Evolutionary conservation across 306 rosid species (phyloP).

Genomic region (Delonix regia): DNA sequence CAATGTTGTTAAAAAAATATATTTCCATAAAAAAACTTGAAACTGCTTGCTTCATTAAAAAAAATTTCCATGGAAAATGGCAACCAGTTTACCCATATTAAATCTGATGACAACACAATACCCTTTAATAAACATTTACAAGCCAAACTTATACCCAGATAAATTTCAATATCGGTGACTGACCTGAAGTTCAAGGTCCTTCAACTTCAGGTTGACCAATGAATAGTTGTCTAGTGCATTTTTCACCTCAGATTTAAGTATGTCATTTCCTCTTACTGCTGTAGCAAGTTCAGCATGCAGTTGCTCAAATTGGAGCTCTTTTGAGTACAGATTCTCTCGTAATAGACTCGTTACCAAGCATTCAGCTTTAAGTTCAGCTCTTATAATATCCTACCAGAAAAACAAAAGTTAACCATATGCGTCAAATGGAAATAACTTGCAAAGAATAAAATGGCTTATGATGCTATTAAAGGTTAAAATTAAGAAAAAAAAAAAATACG

Average conservation of each 20-base stretch:
- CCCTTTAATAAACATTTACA: background rate
- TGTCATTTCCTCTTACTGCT: slow-evolving; percentile 88
- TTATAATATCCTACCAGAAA: slow-evolving; percentile 54
- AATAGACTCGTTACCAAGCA: slow-evolving; percentile 72
- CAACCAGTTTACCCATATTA: slow-evolving; percentile 7
- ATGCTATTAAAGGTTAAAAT: slow-evolving; percentile 17
- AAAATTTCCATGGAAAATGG: background rate
- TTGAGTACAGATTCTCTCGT: slow-evolving; percentile 80
- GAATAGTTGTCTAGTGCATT: slow-evolving; percentile 78
- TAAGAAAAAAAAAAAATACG: background rate
- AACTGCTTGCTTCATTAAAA: background rate
- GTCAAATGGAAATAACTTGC: background rate
- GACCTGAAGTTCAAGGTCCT: slow-evolving; percentile 91
- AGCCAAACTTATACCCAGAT: slow-evolving; percentile 22
- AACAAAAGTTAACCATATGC: slow-evolving; percentile 1
- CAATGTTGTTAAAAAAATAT: too few relatives aligned
- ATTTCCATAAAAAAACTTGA: background rate
- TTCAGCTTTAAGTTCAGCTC: slow-evolving; percentile 84
- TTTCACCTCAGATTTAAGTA: slow-evolving; percentile 78
- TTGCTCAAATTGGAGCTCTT: slow-evolving; percentile 86
- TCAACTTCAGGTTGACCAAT: slow-evolving; percentile 62
- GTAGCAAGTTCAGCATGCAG: slow-evolving; percentile 91
- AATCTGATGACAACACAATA: slow-evolving; percentile 1
- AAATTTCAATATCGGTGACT: slow-evolving; percentile 20
- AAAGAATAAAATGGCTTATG: slow-evolving; percentile 3